Conservation (phyloP, 352 stramenopile genomes). For the Pythium folliculosum region DNA sequence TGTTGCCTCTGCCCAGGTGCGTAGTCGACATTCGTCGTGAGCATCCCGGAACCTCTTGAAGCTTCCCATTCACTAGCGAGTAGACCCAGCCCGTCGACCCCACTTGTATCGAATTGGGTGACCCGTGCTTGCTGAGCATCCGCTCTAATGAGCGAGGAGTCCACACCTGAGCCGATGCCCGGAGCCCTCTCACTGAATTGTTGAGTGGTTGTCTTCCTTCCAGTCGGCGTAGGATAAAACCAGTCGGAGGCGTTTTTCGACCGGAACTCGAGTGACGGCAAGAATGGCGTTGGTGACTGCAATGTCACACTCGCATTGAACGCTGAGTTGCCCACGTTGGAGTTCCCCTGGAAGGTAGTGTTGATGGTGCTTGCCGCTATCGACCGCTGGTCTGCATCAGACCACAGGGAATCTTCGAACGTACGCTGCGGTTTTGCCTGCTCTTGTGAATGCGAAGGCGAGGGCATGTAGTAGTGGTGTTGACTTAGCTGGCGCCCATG, state of each 20-base stretch:
- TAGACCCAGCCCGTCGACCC: too few relatives aligned
- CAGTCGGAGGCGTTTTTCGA: neutral
- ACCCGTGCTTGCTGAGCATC: neutral
- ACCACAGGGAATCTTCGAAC: constrained; percentile 3
- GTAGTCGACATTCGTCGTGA: too few relatives aligned
- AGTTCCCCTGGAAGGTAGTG: neutral
- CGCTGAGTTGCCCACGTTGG: too few relatives aligned
- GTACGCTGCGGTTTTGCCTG: neutral
- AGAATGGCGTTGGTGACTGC: neutral
- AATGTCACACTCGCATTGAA: neutral
- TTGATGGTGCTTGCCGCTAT: neutral
- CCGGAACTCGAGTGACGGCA: neutral
- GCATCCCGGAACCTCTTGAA: too few relatives aligned
- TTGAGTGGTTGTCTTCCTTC: neutral
- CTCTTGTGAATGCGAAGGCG: neutral
- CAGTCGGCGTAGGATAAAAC: neutral
- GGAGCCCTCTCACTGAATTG: neutral
- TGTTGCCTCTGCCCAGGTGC: too few relatives aligned
- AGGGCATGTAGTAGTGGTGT: neutral
- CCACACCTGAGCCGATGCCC: neutral
- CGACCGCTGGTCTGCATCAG: neutral
- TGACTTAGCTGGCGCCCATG: neutral
- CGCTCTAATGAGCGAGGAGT: neutral
- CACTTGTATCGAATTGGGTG: neutral
- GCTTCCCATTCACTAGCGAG: too few relatives aligned